Percentiles rank a stretch among this genome's conserved stretches.
Evolutionary conservation across 148 eudicot genomes (phyloP).

Genomic region (Cornus suecica): DNA sequence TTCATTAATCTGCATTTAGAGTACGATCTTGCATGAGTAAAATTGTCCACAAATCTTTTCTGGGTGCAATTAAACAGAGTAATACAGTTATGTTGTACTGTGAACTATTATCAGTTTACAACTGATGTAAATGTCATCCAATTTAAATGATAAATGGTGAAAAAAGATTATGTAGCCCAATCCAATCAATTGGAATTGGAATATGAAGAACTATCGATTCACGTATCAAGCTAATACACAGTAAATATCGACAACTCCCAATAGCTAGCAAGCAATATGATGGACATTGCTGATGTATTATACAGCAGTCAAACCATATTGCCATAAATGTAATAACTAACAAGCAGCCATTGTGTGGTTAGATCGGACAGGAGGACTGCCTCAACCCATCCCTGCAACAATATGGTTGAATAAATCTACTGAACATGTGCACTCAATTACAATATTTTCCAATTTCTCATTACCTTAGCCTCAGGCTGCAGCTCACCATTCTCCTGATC

Average conservation of each 20-base stretch:
- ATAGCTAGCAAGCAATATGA: neutral
- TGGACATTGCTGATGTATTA: neutral
- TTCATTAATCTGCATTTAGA: conserved; percentile 39
- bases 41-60: neutral
- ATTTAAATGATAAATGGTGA: neutral
- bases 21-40: neutral
- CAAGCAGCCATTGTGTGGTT: neutral
- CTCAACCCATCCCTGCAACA: neutral
- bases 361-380: neutral
- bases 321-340: neutral
- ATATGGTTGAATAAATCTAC: neutral
- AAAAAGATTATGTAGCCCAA: neutral
- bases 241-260: neutral
- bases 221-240: too few relatives aligned
- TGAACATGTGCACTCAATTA: neutral
- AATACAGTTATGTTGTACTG: neutral
- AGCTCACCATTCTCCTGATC: conserved; percentile 20
- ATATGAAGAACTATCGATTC: neutral
- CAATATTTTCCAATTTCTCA: neutral
- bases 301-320: neutral
- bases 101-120: neutral
- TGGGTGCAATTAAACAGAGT: neutral
- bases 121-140: neutral
- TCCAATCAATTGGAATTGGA: neutral
- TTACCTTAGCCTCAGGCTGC: conserved; percentile 33